Evolutionary conservation across 176 grass and related monocot species (phyloP).

Genomic region (Carex parvula): DNA sequence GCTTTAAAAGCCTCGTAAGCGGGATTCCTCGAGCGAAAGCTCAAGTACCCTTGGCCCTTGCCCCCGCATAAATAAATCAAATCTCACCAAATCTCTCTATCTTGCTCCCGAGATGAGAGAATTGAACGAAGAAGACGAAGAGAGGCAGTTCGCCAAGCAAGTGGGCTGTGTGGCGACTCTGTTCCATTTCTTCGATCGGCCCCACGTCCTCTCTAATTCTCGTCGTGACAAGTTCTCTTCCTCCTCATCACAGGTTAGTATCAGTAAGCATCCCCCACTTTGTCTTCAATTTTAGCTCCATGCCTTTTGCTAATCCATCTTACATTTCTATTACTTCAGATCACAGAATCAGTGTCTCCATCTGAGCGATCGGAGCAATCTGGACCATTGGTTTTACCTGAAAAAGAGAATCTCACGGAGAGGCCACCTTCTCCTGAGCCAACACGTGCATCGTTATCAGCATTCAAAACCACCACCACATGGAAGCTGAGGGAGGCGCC

Average conservation of each 20-base stretch:
- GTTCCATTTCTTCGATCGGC: slow-evolving; percentile 80
- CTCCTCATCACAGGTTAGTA: background rate
- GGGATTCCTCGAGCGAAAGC: slow-evolving; percentile 23
- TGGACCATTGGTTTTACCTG: slow-evolving; percentile 20
- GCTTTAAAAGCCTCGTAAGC: slow-evolving; percentile 59
- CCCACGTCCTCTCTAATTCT: slow-evolving; percentile 37
- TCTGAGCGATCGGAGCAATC: slow-evolving; percentile 76
- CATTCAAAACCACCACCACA: background rate
- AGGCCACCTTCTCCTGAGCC: slow-evolving; percentile 44
- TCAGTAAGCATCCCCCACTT: background rate
- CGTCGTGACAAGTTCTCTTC: slow-evolving; percentile 18
- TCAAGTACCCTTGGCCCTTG: background rate
- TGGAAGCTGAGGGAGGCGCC: slow-evolving; percentile 47
- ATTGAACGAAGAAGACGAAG: slow-evolving; percentile 39
- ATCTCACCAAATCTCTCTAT: background rate
- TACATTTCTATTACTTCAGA: slow-evolving; percentile 24
- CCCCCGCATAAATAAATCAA: background rate
- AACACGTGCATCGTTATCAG: slow-evolving; percentile 42
- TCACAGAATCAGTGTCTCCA: slow-evolving; percentile 59
- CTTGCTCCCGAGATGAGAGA: background rate
- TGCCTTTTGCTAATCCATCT: background rate
- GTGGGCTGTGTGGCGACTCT: slow-evolving; percentile 83
- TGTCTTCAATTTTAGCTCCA: background rate
- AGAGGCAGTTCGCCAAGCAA: slow-evolving; percentile 53
- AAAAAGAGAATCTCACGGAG: slow-evolving; percentile 24